Evolutionary conservation across 129 eudicot genomes (phyloP).

Genomic region (Mikania micrantha): DNA sequence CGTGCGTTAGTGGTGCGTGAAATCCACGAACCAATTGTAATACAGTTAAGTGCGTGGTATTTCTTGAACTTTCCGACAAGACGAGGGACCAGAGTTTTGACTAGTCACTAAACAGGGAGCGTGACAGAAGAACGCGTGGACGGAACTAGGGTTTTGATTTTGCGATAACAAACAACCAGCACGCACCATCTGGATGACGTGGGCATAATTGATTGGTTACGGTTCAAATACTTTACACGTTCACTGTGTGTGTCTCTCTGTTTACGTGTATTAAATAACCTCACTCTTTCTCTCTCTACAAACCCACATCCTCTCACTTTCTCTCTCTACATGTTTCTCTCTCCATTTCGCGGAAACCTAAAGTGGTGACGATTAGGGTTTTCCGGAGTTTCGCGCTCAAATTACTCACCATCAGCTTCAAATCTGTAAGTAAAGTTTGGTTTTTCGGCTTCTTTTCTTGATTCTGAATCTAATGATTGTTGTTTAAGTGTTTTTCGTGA

Average conservation of each 20-base stretch:
- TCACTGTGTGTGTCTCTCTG: conserved; percentile 19
- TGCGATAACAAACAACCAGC: conserved; percentile 15
- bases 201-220: not conserved
- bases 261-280: not conserved
- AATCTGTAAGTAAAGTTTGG: too few species aligned
- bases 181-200: conserved; percentile 19
- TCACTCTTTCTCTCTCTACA: conserved; percentile 20
- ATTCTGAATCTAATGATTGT: conserved; percentile 11
- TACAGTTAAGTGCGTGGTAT: conserved; percentile 20
- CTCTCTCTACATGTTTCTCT: conserved; percentile 23
- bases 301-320: conserved; percentile 5
- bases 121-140: conserved; percentile 6
- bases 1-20: not conserved
- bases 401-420: too few species aligned
- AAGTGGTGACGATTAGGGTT: conserved; percentile 6
- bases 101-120: conserved; percentile 18
- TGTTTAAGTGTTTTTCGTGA: conserved; percentile 2
- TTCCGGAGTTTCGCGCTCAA: too few species aligned
- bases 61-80: conserved; percentile 14
- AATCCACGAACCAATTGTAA: not conserved
- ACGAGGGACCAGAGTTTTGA: conserved; percentile 17
- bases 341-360: conserved; percentile 27
- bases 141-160: conserved; percentile 20
- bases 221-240: conserved; percentile 4
- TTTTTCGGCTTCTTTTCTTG: too few species aligned